Evolutionary conservation across 257 asterid genomes (phyloP).

Genomic region (Capsicum chinense): DNA sequence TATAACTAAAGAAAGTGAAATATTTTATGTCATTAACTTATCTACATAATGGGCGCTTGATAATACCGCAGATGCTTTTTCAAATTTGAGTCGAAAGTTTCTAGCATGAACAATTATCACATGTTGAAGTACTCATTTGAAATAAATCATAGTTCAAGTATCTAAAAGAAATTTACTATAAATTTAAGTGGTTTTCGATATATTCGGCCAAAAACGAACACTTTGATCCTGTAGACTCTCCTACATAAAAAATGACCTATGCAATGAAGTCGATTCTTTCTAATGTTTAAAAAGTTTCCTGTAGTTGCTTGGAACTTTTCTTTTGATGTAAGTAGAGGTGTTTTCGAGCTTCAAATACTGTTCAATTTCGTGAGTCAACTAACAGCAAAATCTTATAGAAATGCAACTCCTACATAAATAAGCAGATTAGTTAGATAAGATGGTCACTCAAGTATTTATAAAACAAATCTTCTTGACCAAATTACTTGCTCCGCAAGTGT

Average conservation of each 20-base stretch:
- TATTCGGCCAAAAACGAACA: neutral
- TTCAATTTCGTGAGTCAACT: slow-evolving; percentile 17
- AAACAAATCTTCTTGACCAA: slow-evolving; percentile 15
- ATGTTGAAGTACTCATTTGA: neutral
- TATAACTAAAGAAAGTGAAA: no score
- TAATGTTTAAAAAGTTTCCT: slow-evolving; percentile 24
- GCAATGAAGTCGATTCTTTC: slow-evolving; percentile 34
- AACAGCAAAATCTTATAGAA: neutral
- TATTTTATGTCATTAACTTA: neutral
- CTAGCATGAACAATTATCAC: neutral
- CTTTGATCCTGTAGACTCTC: neutral
- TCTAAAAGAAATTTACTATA: neutral
- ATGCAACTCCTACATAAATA: neutral
- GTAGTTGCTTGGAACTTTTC: slow-evolving; percentile 35
- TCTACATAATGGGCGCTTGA: neutral
- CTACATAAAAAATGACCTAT: neutral
- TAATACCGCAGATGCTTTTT: neutral
- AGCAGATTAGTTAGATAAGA: slow-evolving; percentile 26
- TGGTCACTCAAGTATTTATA: neutral
- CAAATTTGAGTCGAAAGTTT: neutral
- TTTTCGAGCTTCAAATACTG: neutral
- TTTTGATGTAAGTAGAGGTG: slow-evolving; percentile 1
- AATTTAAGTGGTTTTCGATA: neutral
- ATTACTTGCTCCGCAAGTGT: neutral
- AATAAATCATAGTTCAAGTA: neutral